Percentiles rank a stretch among this genome's conserved stretches.
phyloP scores from a whole-genome alignment of 768 basidiomycete genomes.

The Suillus sp. region DNA sequence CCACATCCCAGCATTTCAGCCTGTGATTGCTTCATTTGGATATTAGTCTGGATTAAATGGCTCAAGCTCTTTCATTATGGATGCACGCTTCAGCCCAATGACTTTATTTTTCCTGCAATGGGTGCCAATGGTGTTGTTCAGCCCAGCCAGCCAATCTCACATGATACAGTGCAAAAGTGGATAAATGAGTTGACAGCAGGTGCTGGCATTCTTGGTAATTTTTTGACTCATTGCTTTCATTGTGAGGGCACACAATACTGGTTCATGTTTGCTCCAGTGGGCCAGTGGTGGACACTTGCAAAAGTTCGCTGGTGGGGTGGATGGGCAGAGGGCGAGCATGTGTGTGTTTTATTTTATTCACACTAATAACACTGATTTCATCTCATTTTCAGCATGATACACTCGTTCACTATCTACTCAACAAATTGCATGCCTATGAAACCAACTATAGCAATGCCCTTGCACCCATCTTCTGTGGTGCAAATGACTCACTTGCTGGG shows the following conservation, averaged over 20 bases:
- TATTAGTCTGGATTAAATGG: constrained; percentile 10
- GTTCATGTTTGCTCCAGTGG: constrained; percentile 28
- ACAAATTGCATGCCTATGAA: constrained; percentile 28
- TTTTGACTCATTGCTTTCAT: constrained; percentile 32
- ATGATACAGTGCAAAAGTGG: constrained; percentile 25
- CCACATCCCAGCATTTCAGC: background rate
- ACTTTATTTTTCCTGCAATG: constrained; percentile 29
- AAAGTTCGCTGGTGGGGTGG: constrained; percentile 43
- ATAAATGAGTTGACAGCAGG: constrained; percentile 20
- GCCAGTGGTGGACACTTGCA: constrained; percentile 37
- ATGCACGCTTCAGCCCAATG: constrained; percentile 14
- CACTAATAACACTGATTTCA: background rate
- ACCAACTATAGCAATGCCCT: constrained; percentile 22
- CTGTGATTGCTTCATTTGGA: constrained; percentile 3
- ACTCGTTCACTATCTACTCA: constrained; percentile 27
- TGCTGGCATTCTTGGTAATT: constrained; percentile 15
- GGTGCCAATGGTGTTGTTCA: constrained; percentile 26
- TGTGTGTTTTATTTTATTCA: constrained; percentile 17
- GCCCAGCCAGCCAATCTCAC: constrained; percentile 24
- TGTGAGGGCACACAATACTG: constrained; percentile 31
- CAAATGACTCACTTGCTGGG: background rate
- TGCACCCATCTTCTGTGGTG: background rate
- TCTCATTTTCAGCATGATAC: constrained; percentile 7
- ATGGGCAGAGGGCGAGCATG: constrained; percentile 40
- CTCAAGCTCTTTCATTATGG: background rate